These are phyloP conservation scores for Anethum foeniculum DNA, from an alignment of 140 eudicot genomes.

Conservation along the genomic window DNA sequence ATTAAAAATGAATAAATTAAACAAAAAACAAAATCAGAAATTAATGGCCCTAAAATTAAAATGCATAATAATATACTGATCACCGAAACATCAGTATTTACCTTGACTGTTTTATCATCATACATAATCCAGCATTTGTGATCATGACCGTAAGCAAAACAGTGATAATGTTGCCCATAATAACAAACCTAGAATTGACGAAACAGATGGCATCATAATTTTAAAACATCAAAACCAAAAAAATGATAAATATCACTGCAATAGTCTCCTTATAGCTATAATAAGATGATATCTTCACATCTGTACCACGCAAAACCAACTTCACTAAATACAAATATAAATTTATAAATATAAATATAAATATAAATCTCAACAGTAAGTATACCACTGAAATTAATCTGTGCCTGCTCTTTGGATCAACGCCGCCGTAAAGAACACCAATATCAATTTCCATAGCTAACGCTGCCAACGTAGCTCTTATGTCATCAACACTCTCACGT, in stretches of 20 bases:
- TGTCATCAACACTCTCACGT: conserved; percentile 76
- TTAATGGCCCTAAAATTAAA: background rate
- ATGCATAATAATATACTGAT: conserved; percentile 1
- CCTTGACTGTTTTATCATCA: conserved; percentile 83
- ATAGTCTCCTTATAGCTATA: background rate
- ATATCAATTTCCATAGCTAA: conserved; percentile 66
- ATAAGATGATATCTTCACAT: background rate
- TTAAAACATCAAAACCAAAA: background rate
- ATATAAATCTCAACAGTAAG: background rate
- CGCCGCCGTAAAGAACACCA: conserved; percentile 76
- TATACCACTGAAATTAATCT: conserved; percentile 84
- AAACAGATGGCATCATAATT: background rate
- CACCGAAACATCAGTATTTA: conserved; percentile 16
- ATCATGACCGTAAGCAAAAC: conserved; percentile 70
- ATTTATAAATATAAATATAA: background rate
- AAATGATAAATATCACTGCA: background rate
- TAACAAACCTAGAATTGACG: conserved; percentile 62
- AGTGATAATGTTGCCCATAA: conserved; percentile 86
- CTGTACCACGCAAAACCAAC: background rate
- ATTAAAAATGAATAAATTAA: background rate
- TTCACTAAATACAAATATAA: background rate
- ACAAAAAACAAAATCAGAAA: background rate
- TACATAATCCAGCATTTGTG: conserved; percentile 72
- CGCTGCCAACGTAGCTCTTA: conserved; percentile 63
- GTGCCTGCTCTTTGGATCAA: conserved; percentile 58